A percentile compares a stretch with the other conserved stretches of the same genome.
These are phyloP conservation scores for Fusarium drepaniforme DNA, from an alignment of 2,329 filamentous ascomycete species.

Conservation along the genomic window DNA sequence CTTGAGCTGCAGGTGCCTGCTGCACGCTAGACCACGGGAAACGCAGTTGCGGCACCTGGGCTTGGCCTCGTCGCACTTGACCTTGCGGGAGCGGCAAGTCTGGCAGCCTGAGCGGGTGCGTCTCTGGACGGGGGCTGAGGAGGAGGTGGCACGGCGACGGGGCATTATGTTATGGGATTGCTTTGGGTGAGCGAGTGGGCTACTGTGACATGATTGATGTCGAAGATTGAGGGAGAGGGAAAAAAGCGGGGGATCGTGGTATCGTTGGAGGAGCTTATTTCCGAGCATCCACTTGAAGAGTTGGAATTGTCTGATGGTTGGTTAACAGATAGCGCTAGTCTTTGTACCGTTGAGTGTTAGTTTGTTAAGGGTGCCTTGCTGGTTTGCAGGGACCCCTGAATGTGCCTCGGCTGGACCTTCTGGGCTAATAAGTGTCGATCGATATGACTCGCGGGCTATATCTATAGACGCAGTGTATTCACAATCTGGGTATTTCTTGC, in stretches of 20 bases:
- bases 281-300: conserved; percentile 11
- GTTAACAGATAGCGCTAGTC: background rate
- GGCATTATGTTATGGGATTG: conserved; percentile 27
- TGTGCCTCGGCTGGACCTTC: conserved; percentile 35
- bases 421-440: background rate
- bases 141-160: conserved; percentile 28
- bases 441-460: background rate
- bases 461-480: background rate
- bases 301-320: conserved; percentile 20
- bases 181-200: background rate
- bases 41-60: conserved; percentile 36
- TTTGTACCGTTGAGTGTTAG: background rate
- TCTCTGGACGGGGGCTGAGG: conserved; percentile 25
- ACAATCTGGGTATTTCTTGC: background rate
- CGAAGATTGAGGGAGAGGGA: background rate
- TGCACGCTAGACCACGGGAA: conserved; percentile 27
- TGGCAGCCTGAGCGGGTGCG: conserved; percentile 39
- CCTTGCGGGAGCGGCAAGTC: conserved; percentile 39
- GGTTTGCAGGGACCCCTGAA: background rate
- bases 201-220: background rate
- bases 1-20: conserved; percentile 36
- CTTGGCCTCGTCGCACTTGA: conserved; percentile 41
- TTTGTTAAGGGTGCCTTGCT: background rate
- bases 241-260: conserved; percentile 31
- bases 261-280: conserved; percentile 14